Conservation (phyloP, 352 stramenopile genomes). For the Pythium periplocum region DNA sequence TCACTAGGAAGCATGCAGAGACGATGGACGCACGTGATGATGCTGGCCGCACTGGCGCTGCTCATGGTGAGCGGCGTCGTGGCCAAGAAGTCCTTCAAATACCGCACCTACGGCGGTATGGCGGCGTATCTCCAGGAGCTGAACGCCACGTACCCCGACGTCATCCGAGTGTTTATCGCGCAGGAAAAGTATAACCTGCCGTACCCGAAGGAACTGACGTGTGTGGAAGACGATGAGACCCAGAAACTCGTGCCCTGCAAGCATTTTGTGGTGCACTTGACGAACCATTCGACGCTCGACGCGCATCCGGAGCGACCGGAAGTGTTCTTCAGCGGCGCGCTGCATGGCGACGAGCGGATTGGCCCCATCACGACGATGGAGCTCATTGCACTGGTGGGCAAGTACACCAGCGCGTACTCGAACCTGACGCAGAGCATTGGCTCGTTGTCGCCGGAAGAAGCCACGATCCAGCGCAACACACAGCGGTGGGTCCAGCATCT, state of each 20-base stretch:
- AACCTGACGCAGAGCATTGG: slow-evolving; percentile 4
- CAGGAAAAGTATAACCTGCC: slow-evolving; percentile 81
- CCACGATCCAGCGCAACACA: slow-evolving; percentile 27
- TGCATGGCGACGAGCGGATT: slow-evolving; percentile 97
- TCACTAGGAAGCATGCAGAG: too few relatives aligned
- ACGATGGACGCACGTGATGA: not conserved
- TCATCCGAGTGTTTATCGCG: slow-evolving; percentile 74
- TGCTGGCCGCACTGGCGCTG: slow-evolving; percentile 1
- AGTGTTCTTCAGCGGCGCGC: slow-evolving; percentile 93
- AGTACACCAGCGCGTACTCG: slow-evolving; percentile 43
- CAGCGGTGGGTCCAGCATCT: slow-evolving; percentile 69
- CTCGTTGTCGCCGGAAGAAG: not conserved
- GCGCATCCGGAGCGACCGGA: slow-evolving; percentile 78
- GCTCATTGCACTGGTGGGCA: slow-evolving; percentile 82
- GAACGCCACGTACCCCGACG: slow-evolving; percentile 67
- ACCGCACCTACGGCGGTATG: slow-evolving; percentile 75
- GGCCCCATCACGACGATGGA: slow-evolving; percentile 89
- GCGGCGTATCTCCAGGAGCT: slow-evolving; percentile 53
- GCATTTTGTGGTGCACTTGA: slow-evolving; percentile 85
- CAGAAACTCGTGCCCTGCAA: slow-evolving; percentile 45
- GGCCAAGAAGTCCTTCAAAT: slow-evolving; percentile 34
- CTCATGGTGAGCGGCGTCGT: not conserved
- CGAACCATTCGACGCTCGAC: slow-evolving; percentile 81
- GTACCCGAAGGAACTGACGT: slow-evolving; percentile 62
- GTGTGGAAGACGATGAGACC: slow-evolving; percentile 40